Evolutionary conservation across 2,329 filamentous ascomycete genomes (phyloP).

Genomic region (Ilyonectria robusta): DNA sequence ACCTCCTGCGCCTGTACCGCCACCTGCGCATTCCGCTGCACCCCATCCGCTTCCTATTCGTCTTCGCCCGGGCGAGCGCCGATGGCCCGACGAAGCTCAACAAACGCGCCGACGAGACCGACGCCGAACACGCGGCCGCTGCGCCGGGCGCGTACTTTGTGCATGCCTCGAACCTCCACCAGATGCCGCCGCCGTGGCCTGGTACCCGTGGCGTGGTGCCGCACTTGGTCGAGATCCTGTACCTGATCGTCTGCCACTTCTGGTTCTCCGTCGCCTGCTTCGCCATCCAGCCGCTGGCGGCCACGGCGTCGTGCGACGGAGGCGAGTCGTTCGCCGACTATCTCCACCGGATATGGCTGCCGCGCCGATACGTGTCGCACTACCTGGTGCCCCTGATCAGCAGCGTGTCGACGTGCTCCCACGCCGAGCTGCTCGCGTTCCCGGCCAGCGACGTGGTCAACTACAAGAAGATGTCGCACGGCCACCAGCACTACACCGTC

Average conservation of each 20-base stretch:
- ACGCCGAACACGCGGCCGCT: conserved; percentile 31
- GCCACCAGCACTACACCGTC: conserved; percentile 66
- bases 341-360: conserved; percentile 63
- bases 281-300: conserved; percentile 54
- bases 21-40: conserved; percentile 66
- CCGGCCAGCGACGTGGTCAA: conserved; percentile 67
- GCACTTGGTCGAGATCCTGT: conserved; percentile 60
- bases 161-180: conserved; percentile 69
- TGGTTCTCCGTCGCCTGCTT: conserved; percentile 70
- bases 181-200: conserved; percentile 59
- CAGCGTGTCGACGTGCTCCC: conserved; percentile 68
- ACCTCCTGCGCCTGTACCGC: conserved; percentile 70
- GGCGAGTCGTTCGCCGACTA: conserved; percentile 65
- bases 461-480: conserved; percentile 63
- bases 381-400: conserved; percentile 70
- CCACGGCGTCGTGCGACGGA: not conserved
- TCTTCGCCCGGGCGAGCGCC: conserved; percentile 58
- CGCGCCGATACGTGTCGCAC: conserved; percentile 60
- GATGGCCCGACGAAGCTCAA: conserved; percentile 21
- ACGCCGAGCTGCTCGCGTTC: conserved; percentile 63
- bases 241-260: conserved; percentile 63
- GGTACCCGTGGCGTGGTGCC: conserved; percentile 53
- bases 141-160: conserved; percentile 61
- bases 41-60: conserved; percentile 67
- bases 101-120: not conserved